Conservation (phyloP, 805 yeast species). For the Candida silvicultrix region DNA sequence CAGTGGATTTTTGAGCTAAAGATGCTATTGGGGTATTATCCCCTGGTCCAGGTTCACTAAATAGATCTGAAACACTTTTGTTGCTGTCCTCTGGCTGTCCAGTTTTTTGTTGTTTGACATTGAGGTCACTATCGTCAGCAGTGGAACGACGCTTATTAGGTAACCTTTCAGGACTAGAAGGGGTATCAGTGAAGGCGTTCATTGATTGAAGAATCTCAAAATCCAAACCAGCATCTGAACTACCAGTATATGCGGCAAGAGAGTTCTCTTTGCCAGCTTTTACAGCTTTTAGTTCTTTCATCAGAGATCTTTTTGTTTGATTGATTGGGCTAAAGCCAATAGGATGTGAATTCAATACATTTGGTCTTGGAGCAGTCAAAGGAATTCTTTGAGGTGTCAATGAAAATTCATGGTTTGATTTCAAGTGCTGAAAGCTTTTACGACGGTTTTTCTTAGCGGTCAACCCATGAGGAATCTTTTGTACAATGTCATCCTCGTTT, state of each 20-base stretch:
- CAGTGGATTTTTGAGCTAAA: background rate
- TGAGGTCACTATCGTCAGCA: slow-evolving; percentile 12
- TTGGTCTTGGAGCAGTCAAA: slow-evolving; percentile 26
- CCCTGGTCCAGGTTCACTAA: background rate
- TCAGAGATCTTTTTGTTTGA: slow-evolving; percentile 17
- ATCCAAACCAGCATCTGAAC: background rate
- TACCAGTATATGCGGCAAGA: background rate
- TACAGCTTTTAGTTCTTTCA: slow-evolving; percentile 2
- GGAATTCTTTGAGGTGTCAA: slow-evolving; percentile 21
- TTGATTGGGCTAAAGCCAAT: slow-evolving; percentile 4
- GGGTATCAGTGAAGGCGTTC: background rate
- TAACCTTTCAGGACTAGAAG: slow-evolving; percentile 4
- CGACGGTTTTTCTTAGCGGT: slow-evolving; percentile 25
- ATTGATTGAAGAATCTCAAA: background rate
- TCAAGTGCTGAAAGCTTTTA: slow-evolving; percentile 15
- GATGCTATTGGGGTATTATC: background rate
- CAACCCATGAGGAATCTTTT: slow-evolving; percentile 42
- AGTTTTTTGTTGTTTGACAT: background rate
- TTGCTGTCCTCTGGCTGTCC: background rate
- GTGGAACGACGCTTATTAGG: slow-evolving; percentile 17
- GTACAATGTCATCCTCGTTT: slow-evolving; percentile 12
- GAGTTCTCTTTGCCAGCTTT: slow-evolving; percentile 2
- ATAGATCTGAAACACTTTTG: background rate
- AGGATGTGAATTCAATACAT: slow-evolving; percentile 20
- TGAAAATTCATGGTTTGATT: slow-evolving; percentile 1